phyloP scores from a whole-genome alignment of 2,329 filamentous ascomycete genomes.

The Apiospora aurea region DNA sequence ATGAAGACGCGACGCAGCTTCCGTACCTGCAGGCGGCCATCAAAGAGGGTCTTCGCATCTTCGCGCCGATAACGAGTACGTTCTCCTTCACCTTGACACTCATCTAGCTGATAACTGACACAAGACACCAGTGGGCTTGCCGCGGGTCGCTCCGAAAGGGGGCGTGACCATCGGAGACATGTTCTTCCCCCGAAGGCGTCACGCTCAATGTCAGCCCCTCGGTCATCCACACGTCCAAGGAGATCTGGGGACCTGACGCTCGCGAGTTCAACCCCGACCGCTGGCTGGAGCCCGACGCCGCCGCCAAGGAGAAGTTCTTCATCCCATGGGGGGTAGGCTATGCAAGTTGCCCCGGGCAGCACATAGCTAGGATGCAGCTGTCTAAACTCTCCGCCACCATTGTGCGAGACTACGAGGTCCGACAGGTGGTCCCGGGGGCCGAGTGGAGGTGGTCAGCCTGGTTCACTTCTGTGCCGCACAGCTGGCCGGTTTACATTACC shows the following conservation, averaged over 20 bases:
- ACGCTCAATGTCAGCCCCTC: conserved; percentile 26
- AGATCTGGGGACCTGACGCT: conserved; percentile 27
- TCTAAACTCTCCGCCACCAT: conserved; percentile 32
- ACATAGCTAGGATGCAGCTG: conserved; percentile 32
- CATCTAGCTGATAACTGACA: neutral
- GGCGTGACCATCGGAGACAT: conserved; percentile 27
- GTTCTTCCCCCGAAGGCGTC: conserved; percentile 28
- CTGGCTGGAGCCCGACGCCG: conserved; percentile 26
- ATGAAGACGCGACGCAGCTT: conserved; percentile 32
- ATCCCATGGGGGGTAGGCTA: conserved; percentile 30
- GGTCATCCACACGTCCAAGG: conserved; percentile 24
- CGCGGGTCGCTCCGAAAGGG: conserved; percentile 29
- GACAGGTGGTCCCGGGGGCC: conserved; percentile 29
- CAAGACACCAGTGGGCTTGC: conserved; percentile 24
- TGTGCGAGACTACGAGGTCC: conserved; percentile 31
- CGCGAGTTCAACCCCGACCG: conserved; percentile 29
- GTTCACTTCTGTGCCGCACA: conserved; percentile 29
- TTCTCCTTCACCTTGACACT: neutral
- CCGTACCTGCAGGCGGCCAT: conserved; percentile 38
- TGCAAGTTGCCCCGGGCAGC: conserved; percentile 31
- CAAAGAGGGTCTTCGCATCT: conserved; percentile 37
- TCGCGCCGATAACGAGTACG: conserved; percentile 32
- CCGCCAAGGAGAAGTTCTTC: conserved; percentile 26
- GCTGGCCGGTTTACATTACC: conserved; percentile 31
- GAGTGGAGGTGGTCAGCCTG: conserved; percentile 31